phyloP scores from a whole-genome alignment of 129 eudicot species.

The Flaveria robusta region DNA sequence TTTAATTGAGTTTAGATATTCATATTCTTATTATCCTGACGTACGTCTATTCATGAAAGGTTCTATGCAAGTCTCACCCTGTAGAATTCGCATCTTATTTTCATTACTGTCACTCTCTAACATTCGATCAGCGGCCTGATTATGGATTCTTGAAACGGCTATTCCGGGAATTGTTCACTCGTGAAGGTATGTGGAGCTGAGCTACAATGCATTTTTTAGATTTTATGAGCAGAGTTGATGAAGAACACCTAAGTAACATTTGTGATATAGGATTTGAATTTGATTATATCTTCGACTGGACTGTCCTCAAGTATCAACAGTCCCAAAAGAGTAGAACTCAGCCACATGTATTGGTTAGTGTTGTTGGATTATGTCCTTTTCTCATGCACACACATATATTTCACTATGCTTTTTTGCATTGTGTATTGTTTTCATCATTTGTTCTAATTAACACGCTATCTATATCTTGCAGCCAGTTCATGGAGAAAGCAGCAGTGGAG shows the following conservation, averaged over 20 bases:
- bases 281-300: conserved; percentile 97
- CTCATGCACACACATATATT: neutral
- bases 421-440: neutral
- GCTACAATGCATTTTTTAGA: neutral
- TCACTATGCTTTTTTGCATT: neutral
- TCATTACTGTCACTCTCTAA: conserved; percentile 96
- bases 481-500: conserved; percentile 87
- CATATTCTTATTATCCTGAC: conserved; percentile 11
- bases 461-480: conserved; percentile 61
- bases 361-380: conserved; percentile 13
- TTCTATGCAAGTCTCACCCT: conserved; percentile 93
- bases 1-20: conserved; percentile 13
- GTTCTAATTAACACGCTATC: conserved; percentile 19
- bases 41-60: conserved; percentile 44
- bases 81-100: conserved; percentile 97
- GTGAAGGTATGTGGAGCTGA: conserved; percentile 63
- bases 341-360: conserved; percentile 50
- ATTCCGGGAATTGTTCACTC: conserved; percentile 89
- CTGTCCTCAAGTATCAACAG: conserved; percentile 90
- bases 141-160: conserved; percentile 93
- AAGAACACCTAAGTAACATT: neutral
- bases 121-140: conserved; percentile 98
- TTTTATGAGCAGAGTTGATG: neutral
- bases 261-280: conserved; percentile 71
- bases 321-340: conserved; percentile 70